Conservation (phyloP, 306 rosid species). For the Cicer yamashitae region DNA sequence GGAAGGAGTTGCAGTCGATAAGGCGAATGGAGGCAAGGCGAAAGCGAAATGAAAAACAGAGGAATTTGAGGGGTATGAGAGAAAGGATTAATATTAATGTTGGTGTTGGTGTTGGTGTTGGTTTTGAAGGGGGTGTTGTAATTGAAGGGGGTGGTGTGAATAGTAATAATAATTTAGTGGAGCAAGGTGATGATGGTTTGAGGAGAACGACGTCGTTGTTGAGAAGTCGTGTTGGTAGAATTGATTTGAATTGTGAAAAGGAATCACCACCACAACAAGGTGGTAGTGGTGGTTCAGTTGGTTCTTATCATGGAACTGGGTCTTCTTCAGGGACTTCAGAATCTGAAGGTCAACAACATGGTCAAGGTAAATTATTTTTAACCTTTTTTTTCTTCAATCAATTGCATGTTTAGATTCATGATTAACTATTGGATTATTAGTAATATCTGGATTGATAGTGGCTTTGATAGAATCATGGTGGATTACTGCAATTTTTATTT, state of each 20-base stretch:
- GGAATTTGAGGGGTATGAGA: constrained; percentile 52
- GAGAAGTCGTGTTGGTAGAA: constrained; percentile 33
- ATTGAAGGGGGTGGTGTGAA: constrained; percentile 33
- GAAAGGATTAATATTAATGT: constrained; percentile 36
- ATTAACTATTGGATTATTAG: no score
- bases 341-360: constrained; percentile 49
- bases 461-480: no score
- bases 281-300: constrained; percentile 35
- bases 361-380: constrained; percentile 50
- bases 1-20: constrained; percentile 79
- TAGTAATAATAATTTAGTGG: constrained; percentile 26
- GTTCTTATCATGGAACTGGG: constrained; percentile 43
- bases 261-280: constrained; percentile 40
- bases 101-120: constrained; percentile 3
- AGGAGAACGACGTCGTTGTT: constrained; percentile 42
- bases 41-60: constrained; percentile 77
- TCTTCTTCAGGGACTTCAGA: constrained; percentile 67
- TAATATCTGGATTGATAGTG: no score
- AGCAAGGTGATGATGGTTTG: constrained; percentile 47
- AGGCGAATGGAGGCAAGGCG: constrained; percentile 76
- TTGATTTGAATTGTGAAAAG: constrained; percentile 40
- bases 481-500: no score
- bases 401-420: no score
- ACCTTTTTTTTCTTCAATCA: no score
- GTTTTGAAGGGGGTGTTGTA: constrained; percentile 42